These are phyloP conservation scores for Tricholoma terreum DNA, from an alignment of 768 basidiomycete species.

Conservation along the genomic window DNA sequence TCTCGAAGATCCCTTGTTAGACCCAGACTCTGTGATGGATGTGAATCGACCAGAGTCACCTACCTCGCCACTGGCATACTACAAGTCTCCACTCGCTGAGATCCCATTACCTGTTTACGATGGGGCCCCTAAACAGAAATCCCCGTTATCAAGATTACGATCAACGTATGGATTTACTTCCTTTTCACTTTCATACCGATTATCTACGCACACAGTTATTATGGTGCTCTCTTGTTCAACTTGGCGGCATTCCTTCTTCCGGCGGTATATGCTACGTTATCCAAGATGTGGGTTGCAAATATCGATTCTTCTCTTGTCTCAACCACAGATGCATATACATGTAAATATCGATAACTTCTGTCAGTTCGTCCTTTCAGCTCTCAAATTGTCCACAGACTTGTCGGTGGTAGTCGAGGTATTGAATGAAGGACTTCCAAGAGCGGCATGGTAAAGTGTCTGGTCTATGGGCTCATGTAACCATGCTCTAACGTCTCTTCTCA, in stretches of 20 bases:
- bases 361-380: not conserved
- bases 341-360: conserved; percentile 3
- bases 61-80: too few species aligned
- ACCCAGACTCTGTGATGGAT: too few species aligned
- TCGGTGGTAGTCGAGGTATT: conserved; percentile 18
- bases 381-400: conserved; percentile 10
- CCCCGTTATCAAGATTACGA: too few species aligned
- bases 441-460: conserved; percentile 10
- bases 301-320: conserved; percentile 21
- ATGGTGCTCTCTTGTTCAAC: conserved; percentile 16
- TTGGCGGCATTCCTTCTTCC: conserved; percentile 20
- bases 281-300: conserved; percentile 22
- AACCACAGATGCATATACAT: conserved; percentile 21
- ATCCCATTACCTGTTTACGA: too few species aligned
- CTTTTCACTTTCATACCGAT: too few species aligned
- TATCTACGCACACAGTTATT: conserved; percentile 6
- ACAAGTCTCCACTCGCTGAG: too few species aligned
- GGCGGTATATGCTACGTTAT: conserved; percentile 18
- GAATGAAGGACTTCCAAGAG: conserved; percentile 21
- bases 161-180: too few species aligned
- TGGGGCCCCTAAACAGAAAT: too few species aligned
- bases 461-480: too few species aligned
- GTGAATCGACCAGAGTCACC: too few species aligned
- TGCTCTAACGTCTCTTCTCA: not conserved
- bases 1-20: too few species aligned